phyloP scores from a whole-genome alignment of 1,284 basidiomycete species.

The Papiliotrema laurentii region DNA sequence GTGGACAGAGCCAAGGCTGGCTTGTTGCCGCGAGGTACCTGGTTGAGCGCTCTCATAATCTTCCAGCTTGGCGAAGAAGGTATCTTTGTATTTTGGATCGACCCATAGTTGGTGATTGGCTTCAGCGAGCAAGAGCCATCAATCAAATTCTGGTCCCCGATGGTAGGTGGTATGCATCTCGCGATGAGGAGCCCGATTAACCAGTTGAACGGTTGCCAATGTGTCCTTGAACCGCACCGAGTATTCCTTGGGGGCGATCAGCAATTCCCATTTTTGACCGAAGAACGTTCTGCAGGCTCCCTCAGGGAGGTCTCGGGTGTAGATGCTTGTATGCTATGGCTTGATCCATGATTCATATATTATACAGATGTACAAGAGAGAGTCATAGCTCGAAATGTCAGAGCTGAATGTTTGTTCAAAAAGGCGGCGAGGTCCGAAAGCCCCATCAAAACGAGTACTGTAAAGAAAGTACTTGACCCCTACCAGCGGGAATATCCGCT shows the following conservation, averaged over 20 bases:
- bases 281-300: too few species aligned
- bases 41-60: conserved; percentile 1
- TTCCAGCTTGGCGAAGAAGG: conserved; percentile 3
- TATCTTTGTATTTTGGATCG: conserved; percentile 1
- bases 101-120: conserved; percentile 10
- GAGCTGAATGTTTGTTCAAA: too few species aligned
- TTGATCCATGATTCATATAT: too few species aligned
- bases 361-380: too few species aligned
- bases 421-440: too few species aligned
- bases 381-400: too few species aligned
- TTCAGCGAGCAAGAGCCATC: conserved; percentile 5
- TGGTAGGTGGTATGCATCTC: conserved; percentile 7
- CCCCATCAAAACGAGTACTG: too few species aligned
- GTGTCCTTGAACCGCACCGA: conserved; percentile 1
- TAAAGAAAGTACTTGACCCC: not conserved
- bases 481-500: not conserved
- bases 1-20: conserved; percentile 1
- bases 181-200: not conserved
- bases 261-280: conserved; percentile 11
- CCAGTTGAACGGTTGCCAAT: not conserved
- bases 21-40: not conserved
- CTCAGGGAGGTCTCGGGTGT: too few species aligned
- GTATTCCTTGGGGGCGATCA: conserved; percentile 6
- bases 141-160: conserved; percentile 4
- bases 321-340: too few species aligned